A percentile compares a stretch with the other conserved stretches of the same genome.
Evolutionary conservation across 306 rosid species (phyloP).

Genomic region (Clitoria ternatea): DNA sequence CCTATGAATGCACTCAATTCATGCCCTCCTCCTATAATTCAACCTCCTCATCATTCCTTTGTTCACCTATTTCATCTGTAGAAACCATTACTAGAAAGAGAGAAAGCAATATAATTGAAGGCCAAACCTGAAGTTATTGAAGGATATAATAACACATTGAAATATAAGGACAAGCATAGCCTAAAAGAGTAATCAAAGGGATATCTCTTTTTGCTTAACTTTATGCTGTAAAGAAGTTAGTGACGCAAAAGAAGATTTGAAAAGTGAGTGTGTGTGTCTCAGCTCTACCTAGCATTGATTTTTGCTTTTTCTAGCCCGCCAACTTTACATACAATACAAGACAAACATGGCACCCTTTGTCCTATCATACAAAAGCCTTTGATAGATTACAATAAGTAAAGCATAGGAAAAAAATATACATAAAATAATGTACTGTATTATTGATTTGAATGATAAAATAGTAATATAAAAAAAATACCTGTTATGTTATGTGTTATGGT

Average conservation of each 20-base stretch:
- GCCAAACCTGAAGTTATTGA: conserved; percentile 22
- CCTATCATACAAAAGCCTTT: neutral
- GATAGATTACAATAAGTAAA: neutral
- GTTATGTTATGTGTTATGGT: conserved; percentile 42
- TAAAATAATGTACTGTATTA: neutral
- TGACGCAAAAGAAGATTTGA: conserved; percentile 31
- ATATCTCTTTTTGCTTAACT: conserved; percentile 14
- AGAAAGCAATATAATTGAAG: neutral
- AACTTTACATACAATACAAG: conserved; percentile 45
- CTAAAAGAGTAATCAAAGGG: conserved; percentile 45
- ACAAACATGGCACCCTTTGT: conserved; percentile 33
- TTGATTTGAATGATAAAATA: neutral
- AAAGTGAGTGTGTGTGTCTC: conserved; percentile 37
- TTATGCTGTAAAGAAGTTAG: conserved; percentile 34
- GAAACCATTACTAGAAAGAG: conserved; percentile 35
- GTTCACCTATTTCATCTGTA: conserved; percentile 26
- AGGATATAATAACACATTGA: conserved; percentile 23
- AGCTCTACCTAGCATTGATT: conserved; percentile 31
- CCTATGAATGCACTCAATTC: conserved; percentile 63
- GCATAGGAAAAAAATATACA: neutral
- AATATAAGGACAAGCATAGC: conserved; percentile 11
- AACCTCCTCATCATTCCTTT: conserved; percentile 43
- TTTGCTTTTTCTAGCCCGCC: conserved; percentile 19
- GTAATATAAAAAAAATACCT: conserved; percentile 25
- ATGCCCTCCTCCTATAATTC: conserved; percentile 51